These are phyloP conservation scores for Daldinia childiae DNA, from an alignment of 495 filamentous ascomycete genomes.

Conservation along the genomic window DNA sequence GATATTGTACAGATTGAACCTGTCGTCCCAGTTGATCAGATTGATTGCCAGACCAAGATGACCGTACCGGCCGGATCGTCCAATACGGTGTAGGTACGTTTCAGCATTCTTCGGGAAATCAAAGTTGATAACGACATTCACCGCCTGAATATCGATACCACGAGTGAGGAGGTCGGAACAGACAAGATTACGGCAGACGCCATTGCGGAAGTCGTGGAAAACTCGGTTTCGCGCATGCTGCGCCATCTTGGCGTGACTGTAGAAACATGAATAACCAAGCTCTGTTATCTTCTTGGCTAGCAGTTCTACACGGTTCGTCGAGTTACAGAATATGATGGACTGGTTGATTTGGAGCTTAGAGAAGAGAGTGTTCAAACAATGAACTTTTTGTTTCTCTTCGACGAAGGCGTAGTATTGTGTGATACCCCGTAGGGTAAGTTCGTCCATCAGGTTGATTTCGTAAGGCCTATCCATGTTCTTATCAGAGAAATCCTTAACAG, in stretches of 20 bases:
- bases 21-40: conserved; percentile 98
- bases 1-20: conserved; percentile 98
- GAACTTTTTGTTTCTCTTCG: conserved; percentile 99
- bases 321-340: conserved; percentile 99
- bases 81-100: conserved; percentile 98
- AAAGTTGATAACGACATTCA: conserved; percentile 99
- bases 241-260: conserved; percentile 98
- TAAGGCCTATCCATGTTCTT: conserved; percentile 96
- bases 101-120: conserved; percentile 99
- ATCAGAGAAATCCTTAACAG: conserved; percentile 97
- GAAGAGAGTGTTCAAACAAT: conserved; percentile 98
- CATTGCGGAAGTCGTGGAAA: conserved; percentile 99
- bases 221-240: conserved; percentile 96
- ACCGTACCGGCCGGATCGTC: conserved; percentile 95
- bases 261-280: conserved; percentile 98
- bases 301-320: conserved; percentile 95
- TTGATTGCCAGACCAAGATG: conserved; percentile 98
- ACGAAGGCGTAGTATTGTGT: conserved; percentile 99
- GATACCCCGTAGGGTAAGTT: conserved; percentile 96
- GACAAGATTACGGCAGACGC: conserved; percentile 95
- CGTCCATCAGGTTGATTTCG: conserved; percentile 99
- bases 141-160: conserved; percentile 99
- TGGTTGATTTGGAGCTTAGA: conserved; percentile 99
- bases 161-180: conserved; percentile 98
- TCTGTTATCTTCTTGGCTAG: conserved; percentile 99